Evolutionary conservation across 345 rosid genomes (phyloP).

Genomic region (Boechera divaricarpa): DNA sequence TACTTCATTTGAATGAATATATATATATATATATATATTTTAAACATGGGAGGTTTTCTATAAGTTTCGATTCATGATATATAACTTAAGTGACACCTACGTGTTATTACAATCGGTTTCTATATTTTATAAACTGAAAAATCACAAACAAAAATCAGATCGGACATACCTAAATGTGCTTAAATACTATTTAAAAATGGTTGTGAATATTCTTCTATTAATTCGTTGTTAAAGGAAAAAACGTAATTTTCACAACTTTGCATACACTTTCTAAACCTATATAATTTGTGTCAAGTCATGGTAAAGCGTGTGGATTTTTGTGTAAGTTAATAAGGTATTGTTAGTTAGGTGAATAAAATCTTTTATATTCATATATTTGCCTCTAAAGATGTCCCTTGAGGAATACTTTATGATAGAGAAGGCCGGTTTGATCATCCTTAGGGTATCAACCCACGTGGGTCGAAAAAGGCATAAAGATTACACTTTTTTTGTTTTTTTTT

Average conservation of each 20-base stretch:
- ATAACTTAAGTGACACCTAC: not conserved
- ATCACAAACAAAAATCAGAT: not conserved
- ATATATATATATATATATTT: too few relatives aligned
- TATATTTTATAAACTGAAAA: not conserved
- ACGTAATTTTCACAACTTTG: slow-evolving; percentile 28
- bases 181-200: not conserved
- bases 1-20: not conserved
- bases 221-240: slow-evolving; percentile 17
- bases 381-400: slow-evolving; percentile 44
- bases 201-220: slow-evolving; percentile 12
- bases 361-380: slow-evolving; percentile 33
- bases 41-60: not conserved
- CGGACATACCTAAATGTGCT: not conserved
- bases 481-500: slow-evolving; percentile 16
- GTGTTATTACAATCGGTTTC: not conserved
- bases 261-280: slow-evolving; percentile 23
- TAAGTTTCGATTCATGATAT: not conserved
- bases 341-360: slow-evolving; percentile 48
- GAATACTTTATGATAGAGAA: slow-evolving; percentile 35
- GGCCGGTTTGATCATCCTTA: slow-evolving; percentile 39
- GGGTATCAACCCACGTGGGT: slow-evolving; percentile 48
- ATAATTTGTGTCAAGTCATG: slow-evolving; percentile 26
- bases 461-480: slow-evolving; percentile 26
- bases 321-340: slow-evolving; percentile 34
- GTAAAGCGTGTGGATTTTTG: slow-evolving; percentile 39